A percentile compares a stretch with the other conserved stretches of the same genome.
These are phyloP conservation scores for Colletotrichum lindemuthianum DNA, from an alignment of 2,329 filamentous ascomycete genomes.

Conservation along the genomic window DNA sequence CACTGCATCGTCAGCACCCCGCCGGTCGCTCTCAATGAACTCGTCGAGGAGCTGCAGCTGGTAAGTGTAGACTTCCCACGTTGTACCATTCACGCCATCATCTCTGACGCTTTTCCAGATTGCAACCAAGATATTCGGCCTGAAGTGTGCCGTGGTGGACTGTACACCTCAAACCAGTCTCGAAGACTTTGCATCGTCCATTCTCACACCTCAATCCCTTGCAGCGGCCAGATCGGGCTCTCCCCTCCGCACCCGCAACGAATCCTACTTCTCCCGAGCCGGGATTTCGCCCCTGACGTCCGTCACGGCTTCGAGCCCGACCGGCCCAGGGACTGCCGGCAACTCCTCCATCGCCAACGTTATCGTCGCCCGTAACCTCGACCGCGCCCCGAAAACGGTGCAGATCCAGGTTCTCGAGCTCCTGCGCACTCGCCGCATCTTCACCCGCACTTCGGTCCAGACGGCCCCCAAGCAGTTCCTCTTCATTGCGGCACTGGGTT, in stretches of 20 bases:
- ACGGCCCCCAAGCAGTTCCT: constrained; percentile 81
- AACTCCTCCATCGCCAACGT: constrained; percentile 76
- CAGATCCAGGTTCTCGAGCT: constrained; percentile 86
- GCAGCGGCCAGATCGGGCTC: constrained; percentile 41
- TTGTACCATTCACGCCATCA: not conserved
- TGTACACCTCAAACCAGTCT: constrained; percentile 79
- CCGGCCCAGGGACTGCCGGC: constrained; percentile 25
- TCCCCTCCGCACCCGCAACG: constrained; percentile 38
- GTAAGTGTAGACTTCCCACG: constrained; percentile 52
- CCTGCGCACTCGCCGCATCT: constrained; percentile 81
- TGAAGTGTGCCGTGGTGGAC: constrained; percentile 75
- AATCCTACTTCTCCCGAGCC: constrained; percentile 38
- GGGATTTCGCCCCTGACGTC: constrained; percentile 43
- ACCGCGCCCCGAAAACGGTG: constrained; percentile 76
- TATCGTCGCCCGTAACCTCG: constrained; percentile 82
- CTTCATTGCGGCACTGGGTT: constrained; percentile 77
- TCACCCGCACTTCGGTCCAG: constrained; percentile 78
- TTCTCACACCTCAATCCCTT: constrained; percentile 61
- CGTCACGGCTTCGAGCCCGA: constrained; percentile 37
- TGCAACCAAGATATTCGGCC: constrained; percentile 75
- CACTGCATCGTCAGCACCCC: constrained; percentile 89
- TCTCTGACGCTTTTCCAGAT: constrained; percentile 57
- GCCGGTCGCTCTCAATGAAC: constrained; percentile 67
- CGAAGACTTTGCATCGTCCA: constrained; percentile 80
- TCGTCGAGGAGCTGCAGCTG: constrained; percentile 79